Evolutionary conservation across 805 yeast species (phyloP), one percentile per base, ranked within the genome.

Genomic region (Isabelozyma heimii): DNA sequence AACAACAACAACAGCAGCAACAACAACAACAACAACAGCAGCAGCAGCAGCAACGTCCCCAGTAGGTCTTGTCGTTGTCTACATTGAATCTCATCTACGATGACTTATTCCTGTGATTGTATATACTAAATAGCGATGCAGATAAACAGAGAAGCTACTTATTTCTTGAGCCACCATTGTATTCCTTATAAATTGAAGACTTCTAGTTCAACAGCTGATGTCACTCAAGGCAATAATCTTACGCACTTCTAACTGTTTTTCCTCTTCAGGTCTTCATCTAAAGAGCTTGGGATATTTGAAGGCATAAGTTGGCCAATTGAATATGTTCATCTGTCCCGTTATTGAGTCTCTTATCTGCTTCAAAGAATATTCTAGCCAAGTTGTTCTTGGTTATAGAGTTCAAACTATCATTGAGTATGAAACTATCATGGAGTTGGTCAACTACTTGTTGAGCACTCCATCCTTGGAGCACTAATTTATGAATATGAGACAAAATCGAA

Each of bases 311-410:
- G 55, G 92, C 75, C 17, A 94, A 60, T 58, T 89, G 96, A 27
- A 92, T 70, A 50, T 87, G 89, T 63, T 92, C 99, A 59, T 91
- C 95, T 4, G 96, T 82, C 13, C 99, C 99, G 60, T 84, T 89
- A 47, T 84, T 79, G 47, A 92, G 72, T 46, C 84, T 79, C 44
- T 81, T 79, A 64, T 92, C 98, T 0, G 89, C 77, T 40, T 83
- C 86, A 57, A 91, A 89, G 24, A 94, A 66, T 5, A 82, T 67
- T 60, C 75, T 67, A 0, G 97, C 79, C 9, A 90, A 79, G 42
- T 67, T 59, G 60, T 83, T 87, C 62, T 92, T 94, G 51, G 82
- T 82, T 1, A 59, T 54, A 1, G 85, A 72, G 5, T 72, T 59
- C 28, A 79, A 63, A 2, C 67, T 54, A 50, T 83, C 87, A 56